phyloP scores from a whole-genome alignment of 352 stramenopile species.

The Globisporangium irregulare region DNA sequence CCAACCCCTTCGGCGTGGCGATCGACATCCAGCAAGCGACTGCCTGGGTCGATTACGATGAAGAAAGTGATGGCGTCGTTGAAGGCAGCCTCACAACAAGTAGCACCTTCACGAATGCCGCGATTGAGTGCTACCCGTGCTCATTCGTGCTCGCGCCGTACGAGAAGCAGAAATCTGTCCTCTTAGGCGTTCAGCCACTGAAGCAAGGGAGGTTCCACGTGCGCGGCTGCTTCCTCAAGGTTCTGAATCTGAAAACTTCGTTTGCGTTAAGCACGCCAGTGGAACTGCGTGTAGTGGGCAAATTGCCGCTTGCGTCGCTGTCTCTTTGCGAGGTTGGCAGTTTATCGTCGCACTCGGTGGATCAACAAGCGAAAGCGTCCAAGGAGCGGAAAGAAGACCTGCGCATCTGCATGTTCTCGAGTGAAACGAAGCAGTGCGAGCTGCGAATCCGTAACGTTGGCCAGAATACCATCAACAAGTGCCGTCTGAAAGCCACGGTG shows the following conservation, averaged over 20 bases:
- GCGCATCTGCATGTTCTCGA: slow-evolving; percentile 62
- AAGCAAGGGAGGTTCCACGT: slow-evolving; percentile 38
- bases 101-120: slow-evolving; percentile 3
- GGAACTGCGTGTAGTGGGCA: slow-evolving; percentile 36
- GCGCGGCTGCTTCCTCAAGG: slow-evolving; percentile 57
- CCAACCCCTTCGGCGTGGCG: slow-evolving; percentile 65
- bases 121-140: slow-evolving; percentile 59
- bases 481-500: slow-evolving; percentile 33
- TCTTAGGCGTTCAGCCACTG: slow-evolving; percentile 47
- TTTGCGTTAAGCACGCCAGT: slow-evolving; percentile 32
- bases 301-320: slow-evolving; percentile 44
- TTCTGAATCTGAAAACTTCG: slow-evolving; percentile 59
- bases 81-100: neutral
- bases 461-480: slow-evolving; percentile 38
- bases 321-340: slow-evolving; percentile 45
- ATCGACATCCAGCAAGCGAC: slow-evolving; percentile 62
- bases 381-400: slow-evolving; percentile 15
- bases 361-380: neutral
- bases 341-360: slow-evolving; percentile 19
- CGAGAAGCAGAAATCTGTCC: slow-evolving; percentile 43
- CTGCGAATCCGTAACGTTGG: slow-evolving; percentile 53
- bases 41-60: slow-evolving; percentile 41
- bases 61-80: neutral
- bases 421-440: slow-evolving; percentile 56
- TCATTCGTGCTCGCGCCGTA: slow-evolving; percentile 49